These are phyloP conservation scores for Blastocystis sp. DNA, from an alignment of 352 stramenopile genomes.

Conservation along the genomic window DNA sequence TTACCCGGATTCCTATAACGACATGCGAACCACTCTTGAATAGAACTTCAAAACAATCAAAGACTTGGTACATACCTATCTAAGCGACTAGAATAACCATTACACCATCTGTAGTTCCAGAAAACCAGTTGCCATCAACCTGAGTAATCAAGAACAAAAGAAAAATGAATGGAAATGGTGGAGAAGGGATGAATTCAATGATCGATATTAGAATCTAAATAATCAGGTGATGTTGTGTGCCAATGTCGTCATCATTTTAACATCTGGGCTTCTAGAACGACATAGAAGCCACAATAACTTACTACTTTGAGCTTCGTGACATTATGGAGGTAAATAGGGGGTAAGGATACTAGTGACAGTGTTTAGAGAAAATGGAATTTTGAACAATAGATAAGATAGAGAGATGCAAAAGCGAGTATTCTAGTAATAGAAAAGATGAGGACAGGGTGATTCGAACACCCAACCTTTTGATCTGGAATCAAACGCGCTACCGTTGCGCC, in stretches of 20 bases:
- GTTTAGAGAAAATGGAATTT: too few species aligned
- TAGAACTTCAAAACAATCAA: background rate
- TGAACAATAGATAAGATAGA: background rate
- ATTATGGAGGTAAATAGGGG: background rate
- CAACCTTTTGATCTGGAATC: constrained; percentile 67
- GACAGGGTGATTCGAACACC: constrained; percentile 61
- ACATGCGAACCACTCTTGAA: background rate
- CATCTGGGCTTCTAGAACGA: background rate
- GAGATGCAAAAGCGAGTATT: background rate
- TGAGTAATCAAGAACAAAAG: background rate
- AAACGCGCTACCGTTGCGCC: constrained; percentile 63
- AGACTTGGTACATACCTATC: background rate
- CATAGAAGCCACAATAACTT: too few species aligned
- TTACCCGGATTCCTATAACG: constrained; percentile 64
- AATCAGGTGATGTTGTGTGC: too few species aligned
- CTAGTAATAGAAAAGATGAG: constrained; percentile 24
- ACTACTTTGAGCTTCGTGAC: background rate
- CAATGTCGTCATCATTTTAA: too few species aligned
- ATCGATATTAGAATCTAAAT: background rate
- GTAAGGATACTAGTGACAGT: too few species aligned
- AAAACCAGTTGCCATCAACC: background rate
- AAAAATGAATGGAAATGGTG: constrained; percentile 32
- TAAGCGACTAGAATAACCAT: background rate
- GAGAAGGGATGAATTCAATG: constrained; percentile 16
- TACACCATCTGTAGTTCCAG: background rate